These are phyloP conservation scores for Grosmannia clavigera DNA, from an alignment of 2,329 filamentous ascomycete species.

Conservation along the genomic window DNA sequence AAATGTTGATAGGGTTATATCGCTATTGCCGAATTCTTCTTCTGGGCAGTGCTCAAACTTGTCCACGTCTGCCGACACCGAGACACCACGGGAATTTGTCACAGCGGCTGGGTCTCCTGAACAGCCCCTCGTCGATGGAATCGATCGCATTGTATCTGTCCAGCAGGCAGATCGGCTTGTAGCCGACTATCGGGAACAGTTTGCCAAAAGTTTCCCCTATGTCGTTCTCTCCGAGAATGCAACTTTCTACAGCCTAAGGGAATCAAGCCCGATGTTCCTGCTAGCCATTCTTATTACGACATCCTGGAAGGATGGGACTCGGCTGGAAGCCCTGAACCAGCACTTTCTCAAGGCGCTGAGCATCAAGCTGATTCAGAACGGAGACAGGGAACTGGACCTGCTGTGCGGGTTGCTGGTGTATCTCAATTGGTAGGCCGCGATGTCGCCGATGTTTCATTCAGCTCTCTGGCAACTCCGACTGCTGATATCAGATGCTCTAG, in stretches of 20 bases:
- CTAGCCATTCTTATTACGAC: neutral
- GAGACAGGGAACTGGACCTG: constrained; percentile 1
- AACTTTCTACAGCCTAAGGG: neutral
- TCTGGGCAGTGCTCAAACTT: neutral
- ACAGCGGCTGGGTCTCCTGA: neutral
- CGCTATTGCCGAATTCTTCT: neutral
- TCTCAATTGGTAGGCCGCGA: neutral
- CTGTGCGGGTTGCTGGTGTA: constrained; percentile 3
- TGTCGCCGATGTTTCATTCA: neutral
- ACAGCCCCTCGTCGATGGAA: neutral
- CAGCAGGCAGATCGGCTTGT: neutral
- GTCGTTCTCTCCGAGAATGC: neutral
- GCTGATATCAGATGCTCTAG: neutral
- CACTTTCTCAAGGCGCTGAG: neutral
- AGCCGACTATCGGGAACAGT: neutral
- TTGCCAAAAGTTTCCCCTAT: neutral
- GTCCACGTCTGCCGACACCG: neutral
- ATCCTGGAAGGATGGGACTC: neutral
- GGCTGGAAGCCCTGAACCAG: neutral
- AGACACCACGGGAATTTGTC: neutral
- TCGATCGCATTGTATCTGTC: neutral
- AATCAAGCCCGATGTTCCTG: neutral
- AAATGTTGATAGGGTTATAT: constrained; percentile 1
- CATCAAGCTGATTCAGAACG: neutral
- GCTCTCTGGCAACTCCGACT: neutral